These are phyloP conservation scores for Fraxinus greggii DNA, from an alignment of 305 asterid species.

Conservation along the genomic window DNA sequence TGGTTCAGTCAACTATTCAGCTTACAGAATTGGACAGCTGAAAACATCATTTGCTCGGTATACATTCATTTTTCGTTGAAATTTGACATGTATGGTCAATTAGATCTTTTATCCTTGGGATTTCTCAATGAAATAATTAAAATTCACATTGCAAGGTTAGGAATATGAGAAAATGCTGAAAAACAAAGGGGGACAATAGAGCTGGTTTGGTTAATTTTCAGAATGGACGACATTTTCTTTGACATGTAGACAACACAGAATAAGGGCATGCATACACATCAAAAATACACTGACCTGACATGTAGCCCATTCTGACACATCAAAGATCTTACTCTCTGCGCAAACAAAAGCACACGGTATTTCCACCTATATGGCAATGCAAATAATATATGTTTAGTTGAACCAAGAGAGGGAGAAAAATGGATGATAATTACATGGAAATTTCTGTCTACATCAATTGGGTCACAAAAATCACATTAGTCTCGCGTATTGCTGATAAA, in stretches of 20 bases:
- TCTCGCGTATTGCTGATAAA: background rate
- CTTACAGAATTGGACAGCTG: background rate
- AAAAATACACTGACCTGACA: constrained; percentile 72
- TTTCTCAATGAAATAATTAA: background rate
- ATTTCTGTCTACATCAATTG: background rate
- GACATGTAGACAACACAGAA: background rate
- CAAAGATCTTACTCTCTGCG: constrained; percentile 93
- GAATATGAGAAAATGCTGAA: background rate
- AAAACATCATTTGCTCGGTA: background rate
- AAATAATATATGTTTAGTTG: background rate
- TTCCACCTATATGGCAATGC: constrained; percentile 56
- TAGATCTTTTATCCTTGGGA: background rate
- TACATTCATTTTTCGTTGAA: background rate
- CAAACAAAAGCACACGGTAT: constrained; percentile 98
- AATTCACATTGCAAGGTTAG: background rate
- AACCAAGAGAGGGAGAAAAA: background rate
- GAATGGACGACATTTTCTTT: background rate
- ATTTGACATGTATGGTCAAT: background rate
- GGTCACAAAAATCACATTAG: background rate
- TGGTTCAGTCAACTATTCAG: background rate
- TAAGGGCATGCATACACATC: constrained; percentile 8
- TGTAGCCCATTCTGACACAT: constrained; percentile 98
- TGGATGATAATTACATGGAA: background rate
- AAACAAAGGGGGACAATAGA: background rate
- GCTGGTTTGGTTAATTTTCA: background rate